These are phyloP conservation scores for Cucurbita argyrosperma DNA, from an alignment of 306 rosid species.

Conservation along the genomic window DNA sequence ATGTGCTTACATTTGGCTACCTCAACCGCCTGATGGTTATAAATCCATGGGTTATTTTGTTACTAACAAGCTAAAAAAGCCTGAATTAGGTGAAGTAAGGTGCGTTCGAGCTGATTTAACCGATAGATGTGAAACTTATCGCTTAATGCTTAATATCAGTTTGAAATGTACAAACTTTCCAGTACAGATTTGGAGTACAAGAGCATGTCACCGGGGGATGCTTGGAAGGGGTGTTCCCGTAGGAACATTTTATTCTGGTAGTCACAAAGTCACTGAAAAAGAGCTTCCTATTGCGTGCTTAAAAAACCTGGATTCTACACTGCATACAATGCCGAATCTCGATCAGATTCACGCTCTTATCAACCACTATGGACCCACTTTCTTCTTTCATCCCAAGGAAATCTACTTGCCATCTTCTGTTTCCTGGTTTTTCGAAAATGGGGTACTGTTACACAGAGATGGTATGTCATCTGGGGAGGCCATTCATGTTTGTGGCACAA, in stretches of 20 bases:
- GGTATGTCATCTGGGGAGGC: constrained; percentile 34
- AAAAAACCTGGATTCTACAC: constrained; percentile 46
- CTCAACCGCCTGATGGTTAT: constrained; percentile 73
- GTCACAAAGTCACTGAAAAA: constrained; percentile 23
- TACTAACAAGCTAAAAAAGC: constrained; percentile 43
- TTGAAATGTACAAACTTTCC: constrained; percentile 18
- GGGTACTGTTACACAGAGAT: constrained; percentile 40
- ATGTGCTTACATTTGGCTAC: constrained; percentile 65
- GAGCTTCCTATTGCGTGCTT: constrained; percentile 56
- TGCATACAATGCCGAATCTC: constrained; percentile 53
- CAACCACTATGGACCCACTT: constrained; percentile 73
- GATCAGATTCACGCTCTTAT: constrained; percentile 67
- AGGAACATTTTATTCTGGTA: constrained; percentile 59
- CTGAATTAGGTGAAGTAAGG: constrained; percentile 49
- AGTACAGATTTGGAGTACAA: constrained; percentile 44
- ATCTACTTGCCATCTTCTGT: constrained; percentile 81
- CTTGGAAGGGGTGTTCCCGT: constrained; percentile 48
- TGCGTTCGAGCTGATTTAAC: constrained; percentile 72
- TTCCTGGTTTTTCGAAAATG: constrained; percentile 69
- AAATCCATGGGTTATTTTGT: constrained; percentile 61
- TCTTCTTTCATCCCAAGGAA: constrained; percentile 77
- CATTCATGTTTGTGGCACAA: constrained; percentile 49
- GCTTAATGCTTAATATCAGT: constrained; percentile 22
- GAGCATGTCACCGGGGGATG: constrained; percentile 58
- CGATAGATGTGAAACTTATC: constrained; percentile 45